A percentile compares a stretch with the other conserved stretches of the same genome.
Evolutionary conservation across 495 filamentous ascomycete species (phyloP).

Genomic region (Xylaria scruposa): DNA sequence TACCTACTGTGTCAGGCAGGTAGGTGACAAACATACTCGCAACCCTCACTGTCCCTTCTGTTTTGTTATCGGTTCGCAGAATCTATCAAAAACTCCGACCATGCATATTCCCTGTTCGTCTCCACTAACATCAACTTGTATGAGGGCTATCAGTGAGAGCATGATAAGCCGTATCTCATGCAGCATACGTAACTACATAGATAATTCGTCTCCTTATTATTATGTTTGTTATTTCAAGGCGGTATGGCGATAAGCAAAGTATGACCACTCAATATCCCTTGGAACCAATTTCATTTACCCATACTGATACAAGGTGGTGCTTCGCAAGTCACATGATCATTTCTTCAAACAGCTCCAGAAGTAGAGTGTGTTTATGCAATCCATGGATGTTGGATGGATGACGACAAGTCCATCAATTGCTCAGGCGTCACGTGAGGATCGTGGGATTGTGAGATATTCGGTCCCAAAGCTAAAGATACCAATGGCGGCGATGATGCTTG

Average conservation of each 20-base stretch:
- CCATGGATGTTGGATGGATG: not conserved
- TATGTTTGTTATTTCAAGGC: not conserved
- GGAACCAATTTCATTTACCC: not conserved
- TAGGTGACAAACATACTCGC: not conserved
- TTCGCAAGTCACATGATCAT: slow-evolving; percentile 9
- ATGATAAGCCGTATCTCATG: slow-evolving; percentile 8
- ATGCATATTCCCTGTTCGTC: slow-evolving; percentile 7
- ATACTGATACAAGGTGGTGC: not conserved
- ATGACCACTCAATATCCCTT: not conserved
- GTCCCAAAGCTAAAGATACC: slow-evolving; percentile 1
- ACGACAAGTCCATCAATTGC: not conserved
- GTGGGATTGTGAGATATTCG: not conserved
- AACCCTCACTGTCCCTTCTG: not conserved
- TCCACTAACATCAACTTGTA: not conserved
- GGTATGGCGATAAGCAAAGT: not conserved
- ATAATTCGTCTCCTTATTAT: not conserved
- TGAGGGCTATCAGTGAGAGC: not conserved
- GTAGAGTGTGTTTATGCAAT: not conserved
- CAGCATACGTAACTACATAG: not conserved
- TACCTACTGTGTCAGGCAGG: no score
- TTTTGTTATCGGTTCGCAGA: not conserved
- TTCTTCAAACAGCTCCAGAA: not conserved
- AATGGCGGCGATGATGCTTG: slow-evolving; percentile 2
- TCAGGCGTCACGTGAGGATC: not conserved
- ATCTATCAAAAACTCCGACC: not conserved